These are phyloP conservation scores for Eucommia ulmoides DNA, from an alignment of 257 asterid genomes.

Conservation along the genomic window DNA sequence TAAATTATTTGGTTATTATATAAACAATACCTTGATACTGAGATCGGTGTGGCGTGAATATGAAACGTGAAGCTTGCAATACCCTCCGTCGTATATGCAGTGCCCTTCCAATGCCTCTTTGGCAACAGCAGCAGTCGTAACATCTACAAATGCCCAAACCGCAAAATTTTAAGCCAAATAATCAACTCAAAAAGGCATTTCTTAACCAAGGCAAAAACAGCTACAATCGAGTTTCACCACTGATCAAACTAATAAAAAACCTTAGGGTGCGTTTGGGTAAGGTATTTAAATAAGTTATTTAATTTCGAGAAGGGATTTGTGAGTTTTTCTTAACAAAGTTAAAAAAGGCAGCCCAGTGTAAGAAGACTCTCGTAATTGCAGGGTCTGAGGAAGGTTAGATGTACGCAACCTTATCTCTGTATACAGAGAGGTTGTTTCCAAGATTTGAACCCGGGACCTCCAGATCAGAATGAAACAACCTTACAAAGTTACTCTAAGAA, in stretches of 20 bases:
- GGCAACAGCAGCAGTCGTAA: slow-evolving; percentile 83
- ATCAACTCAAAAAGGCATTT: background rate
- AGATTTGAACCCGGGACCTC: too few relatives aligned
- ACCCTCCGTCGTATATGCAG: slow-evolving; percentile 96
- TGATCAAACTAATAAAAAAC: background rate
- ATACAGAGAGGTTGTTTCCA: too few relatives aligned
- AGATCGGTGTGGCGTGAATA: slow-evolving; percentile 97
- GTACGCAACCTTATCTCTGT: too few relatives aligned
- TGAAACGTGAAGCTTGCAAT: slow-evolving; percentile 91
- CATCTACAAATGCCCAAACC: slow-evolving; percentile 57
- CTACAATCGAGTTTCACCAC: background rate
- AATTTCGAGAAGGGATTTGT: too few relatives aligned
- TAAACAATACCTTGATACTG: slow-evolving; percentile 60
- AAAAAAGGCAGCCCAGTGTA: background rate
- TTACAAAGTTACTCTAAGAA: too few relatives aligned
- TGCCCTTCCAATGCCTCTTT: slow-evolving; percentile 97
- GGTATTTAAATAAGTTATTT: too few relatives aligned
- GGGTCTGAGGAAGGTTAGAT: too few relatives aligned
- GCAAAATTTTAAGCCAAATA: background rate
- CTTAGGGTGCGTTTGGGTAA: too few relatives aligned
- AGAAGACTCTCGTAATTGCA: too few relatives aligned
- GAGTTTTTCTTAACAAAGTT: background rate
- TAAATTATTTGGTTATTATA: background rate
- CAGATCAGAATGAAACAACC: background rate
- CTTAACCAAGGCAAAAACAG: background rate